Percentiles rank a stretch among this genome's conserved stretches.
phyloP scores from a whole-genome alignment of 371 early-diverging fungal genomes.

The Mortierella sp. region DNA sequence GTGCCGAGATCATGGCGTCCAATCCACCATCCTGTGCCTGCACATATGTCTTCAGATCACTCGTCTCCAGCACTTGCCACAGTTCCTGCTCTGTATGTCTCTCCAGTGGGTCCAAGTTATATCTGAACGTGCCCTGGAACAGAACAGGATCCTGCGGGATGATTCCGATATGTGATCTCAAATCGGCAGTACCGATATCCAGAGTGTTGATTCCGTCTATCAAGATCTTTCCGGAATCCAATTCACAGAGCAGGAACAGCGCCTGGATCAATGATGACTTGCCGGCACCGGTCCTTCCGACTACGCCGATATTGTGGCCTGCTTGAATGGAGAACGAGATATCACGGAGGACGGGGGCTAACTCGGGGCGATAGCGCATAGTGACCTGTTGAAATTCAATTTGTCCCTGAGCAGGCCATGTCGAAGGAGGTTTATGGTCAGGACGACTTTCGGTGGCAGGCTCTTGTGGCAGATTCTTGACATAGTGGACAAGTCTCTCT shows the following conservation, averaged over 20 bases:
- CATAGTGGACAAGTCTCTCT: slow-evolving; percentile 64
- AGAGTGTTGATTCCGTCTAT: slow-evolving; percentile 86
- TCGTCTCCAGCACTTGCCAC: slow-evolving; percentile 85
- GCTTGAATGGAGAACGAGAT: slow-evolving; percentile 75
- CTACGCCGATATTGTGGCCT: slow-evolving; percentile 87
- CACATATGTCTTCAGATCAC: slow-evolving; percentile 77
- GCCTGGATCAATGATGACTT: slow-evolving; percentile 89
- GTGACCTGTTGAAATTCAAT: slow-evolving; percentile 35
- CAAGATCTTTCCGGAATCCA: slow-evolving; percentile 73
- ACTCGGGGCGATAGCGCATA: slow-evolving; percentile 38
- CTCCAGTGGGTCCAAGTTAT: slow-evolving; percentile 87
- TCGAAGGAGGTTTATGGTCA: slow-evolving; percentile 14
- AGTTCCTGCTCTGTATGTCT: slow-evolving; percentile 77
- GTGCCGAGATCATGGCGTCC: slow-evolving; percentile 73
- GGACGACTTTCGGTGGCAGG: slow-evolving; percentile 55
- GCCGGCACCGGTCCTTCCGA: slow-evolving; percentile 97
- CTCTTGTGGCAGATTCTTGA: slow-evolving; percentile 62
- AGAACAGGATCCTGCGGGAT: slow-evolving; percentile 97
- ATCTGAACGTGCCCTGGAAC: slow-evolving; percentile 73
- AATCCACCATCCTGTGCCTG: slow-evolving; percentile 74
- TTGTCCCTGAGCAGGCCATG: slow-evolving; percentile 35
- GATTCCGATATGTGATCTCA: slow-evolving; percentile 84
- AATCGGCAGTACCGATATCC: slow-evolving; percentile 78
- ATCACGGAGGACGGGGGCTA: slow-evolving; percentile 33
- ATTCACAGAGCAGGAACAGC: slow-evolving; percentile 91